Evolutionary conservation across 768 basidiomycete genomes (phyloP), one percentile per base, ranked within the genome.

Genomic region (Epithele typhae): DNA sequence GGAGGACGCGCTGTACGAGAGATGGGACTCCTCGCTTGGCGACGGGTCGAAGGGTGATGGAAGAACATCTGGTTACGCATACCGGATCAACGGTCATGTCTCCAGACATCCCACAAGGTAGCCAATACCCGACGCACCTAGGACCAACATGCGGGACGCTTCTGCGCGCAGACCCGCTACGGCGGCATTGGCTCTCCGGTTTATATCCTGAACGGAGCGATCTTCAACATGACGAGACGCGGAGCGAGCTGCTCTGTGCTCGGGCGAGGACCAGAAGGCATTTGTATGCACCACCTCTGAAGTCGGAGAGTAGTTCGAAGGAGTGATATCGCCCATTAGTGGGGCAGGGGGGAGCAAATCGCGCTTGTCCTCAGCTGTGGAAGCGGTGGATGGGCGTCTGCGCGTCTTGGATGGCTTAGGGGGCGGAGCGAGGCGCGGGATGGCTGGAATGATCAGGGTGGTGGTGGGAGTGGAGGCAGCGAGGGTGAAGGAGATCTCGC

Each of bases 341-440:
- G 40, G 40, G 40, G 57, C 39, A 19, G 52, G 27, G 30, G 79
- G 77, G 23, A 80, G 60, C 22, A 77, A 58, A 8, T 57, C 27
- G 19, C 60, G 35, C 38, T 56, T 59, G 12, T 69, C 70, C 43
- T 79, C 75, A 9, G 70, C 65, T 15, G 70, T 61, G 40, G 75
- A 71, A 3, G 76, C 69, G 5, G 74, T 72, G 0, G 72, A 67
- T 15, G 72, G 73, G 48, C 72, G 64, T 34, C 67, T 59, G 0
- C 54, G 27, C 8, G 14, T 30, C 27, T 30, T 30, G 27, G 27
- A 30, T 63, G 63, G n/a, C 34, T 65, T 66, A 25, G 17, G 48
- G n/a, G 51, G 42, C 21, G 45, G 43, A 43, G 61, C 57, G 34
- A 72, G 53, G 52, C 69, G 62, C 38, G 68, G 62, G 40, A 71